Evolutionary conservation across 768 basidiomycete genomes (phyloP).

Genomic region (Tephrocybe sp.): DNA sequence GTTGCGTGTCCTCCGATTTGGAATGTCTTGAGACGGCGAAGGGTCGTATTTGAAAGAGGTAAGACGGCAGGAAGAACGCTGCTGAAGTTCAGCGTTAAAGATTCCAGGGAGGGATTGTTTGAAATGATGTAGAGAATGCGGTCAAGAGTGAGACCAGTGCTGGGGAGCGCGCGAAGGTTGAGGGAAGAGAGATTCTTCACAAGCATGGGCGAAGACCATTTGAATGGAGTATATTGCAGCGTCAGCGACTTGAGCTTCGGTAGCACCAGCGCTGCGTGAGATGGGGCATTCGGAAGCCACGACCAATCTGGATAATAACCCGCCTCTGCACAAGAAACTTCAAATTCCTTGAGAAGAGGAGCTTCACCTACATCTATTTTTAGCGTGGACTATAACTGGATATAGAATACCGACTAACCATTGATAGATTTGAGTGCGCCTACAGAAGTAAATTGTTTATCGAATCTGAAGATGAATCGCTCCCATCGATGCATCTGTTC

Average conservation of each 20-base stretch:
- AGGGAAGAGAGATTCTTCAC: constrained; percentile 54
- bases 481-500: constrained; percentile 84
- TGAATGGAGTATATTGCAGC: constrained; percentile 71
- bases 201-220: constrained; percentile 75
- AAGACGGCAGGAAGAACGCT: constrained; percentile 61
- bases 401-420: constrained; percentile 39
- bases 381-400: constrained; percentile 4
- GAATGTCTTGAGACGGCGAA: constrained; percentile 52
- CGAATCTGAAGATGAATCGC: constrained; percentile 77
- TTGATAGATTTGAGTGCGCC: constrained; percentile 69
- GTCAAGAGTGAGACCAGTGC: constrained; percentile 60
- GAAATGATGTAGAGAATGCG: constrained; percentile 64
- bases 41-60: constrained; percentile 51
- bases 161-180: constrained; percentile 64
- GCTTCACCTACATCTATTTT: constrained; percentile 52
- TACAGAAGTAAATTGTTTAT: constrained; percentile 73
- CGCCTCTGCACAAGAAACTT: constrained; percentile 69
- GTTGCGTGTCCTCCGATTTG: constrained; percentile 66
- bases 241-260: constrained; percentile 56
- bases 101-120: constrained; percentile 54
- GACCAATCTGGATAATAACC: constrained; percentile 65
- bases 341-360: constrained; percentile 72
- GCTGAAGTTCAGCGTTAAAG: constrained; percentile 59
- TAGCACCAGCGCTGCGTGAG: constrained; percentile 31
- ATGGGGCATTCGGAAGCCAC: constrained; percentile 62